These are phyloP conservation scores for Alnus glutinosa DNA, from an alignment of 306 rosid species.

Conservation along the genomic window DNA sequence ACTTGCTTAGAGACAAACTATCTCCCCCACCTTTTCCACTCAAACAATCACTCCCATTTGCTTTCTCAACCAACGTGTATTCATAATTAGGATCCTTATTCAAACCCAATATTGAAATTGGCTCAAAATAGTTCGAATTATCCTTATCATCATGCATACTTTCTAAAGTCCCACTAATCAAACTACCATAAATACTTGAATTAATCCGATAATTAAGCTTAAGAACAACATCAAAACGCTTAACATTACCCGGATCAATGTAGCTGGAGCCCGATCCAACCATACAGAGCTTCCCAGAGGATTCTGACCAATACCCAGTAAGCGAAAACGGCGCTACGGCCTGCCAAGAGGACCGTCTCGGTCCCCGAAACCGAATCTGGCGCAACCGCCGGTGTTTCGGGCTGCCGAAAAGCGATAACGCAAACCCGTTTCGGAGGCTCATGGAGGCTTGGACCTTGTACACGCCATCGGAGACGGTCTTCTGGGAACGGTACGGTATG, in stretches of 20 bases:
- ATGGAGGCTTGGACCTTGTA: slow-evolving; percentile 38
- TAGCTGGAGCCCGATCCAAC: slow-evolving; percentile 43
- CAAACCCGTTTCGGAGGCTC: slow-evolving; percentile 29
- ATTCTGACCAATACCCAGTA: slow-evolving; percentile 60
- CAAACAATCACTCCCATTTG: slow-evolving; percentile 41
- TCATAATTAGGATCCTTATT: slow-evolving; percentile 43
- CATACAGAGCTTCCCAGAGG: slow-evolving; percentile 79
- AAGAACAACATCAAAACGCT: slow-evolving; percentile 46
- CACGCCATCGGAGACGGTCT: slow-evolving; percentile 37
- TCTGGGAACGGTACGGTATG: slow-evolving; percentile 12
- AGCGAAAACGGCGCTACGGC: slow-evolving; percentile 37
- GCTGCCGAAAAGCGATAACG: neutral
- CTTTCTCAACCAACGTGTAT: slow-evolving; percentile 43
- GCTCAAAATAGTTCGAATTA: slow-evolving; percentile 40
- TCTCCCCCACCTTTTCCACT: slow-evolving; percentile 32
- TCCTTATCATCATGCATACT: slow-evolving; percentile 48
- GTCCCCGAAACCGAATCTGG: slow-evolving; percentile 38
- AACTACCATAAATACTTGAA: slow-evolving; percentile 40
- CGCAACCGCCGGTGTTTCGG: slow-evolving; percentile 37
- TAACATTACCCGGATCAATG: slow-evolving; percentile 13
- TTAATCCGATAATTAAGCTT: slow-evolving; percentile 62
- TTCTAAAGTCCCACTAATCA: slow-evolving; percentile 69
- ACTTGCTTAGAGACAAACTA: slow-evolving; percentile 31
- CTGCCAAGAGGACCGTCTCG: slow-evolving; percentile 22
- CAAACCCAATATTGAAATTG: slow-evolving; percentile 56